Evolutionary conservation across 2,329 filamentous ascomycete species (phyloP).

Genomic region (Hyphodiscus sp.): DNA sequence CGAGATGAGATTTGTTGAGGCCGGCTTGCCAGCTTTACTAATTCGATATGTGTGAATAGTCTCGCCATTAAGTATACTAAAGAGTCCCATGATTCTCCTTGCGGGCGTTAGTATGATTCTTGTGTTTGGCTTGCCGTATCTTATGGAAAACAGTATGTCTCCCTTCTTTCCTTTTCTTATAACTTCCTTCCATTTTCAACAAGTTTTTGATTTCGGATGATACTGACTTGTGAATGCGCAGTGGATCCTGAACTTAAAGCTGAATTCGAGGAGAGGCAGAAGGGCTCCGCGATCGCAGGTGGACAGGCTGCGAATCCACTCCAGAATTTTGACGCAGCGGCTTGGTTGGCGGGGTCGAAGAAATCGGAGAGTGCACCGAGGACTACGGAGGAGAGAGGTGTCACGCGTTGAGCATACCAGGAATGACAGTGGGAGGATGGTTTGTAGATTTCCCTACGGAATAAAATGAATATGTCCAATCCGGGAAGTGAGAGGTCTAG

Average conservation of each 20-base stretch:
- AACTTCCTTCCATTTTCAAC: background rate
- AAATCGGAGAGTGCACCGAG: slow-evolving; percentile 10
- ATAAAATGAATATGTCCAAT: too few species aligned
- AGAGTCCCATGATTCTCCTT: slow-evolving; percentile 96
- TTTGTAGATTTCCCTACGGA: too few species aligned
- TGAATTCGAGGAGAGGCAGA: slow-evolving; percentile 88
- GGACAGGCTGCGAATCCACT: slow-evolving; percentile 42
- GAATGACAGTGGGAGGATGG: too few species aligned
- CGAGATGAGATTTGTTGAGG: background rate
- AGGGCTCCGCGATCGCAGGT: slow-evolving; percentile 61
- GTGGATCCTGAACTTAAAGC: slow-evolving; percentile 96
- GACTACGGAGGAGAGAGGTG: background rate
- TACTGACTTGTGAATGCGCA: slow-evolving; percentile 33
- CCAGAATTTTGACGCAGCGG: slow-evolving; percentile 61
- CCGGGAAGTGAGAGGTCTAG: too few species aligned
- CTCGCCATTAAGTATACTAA: slow-evolving; percentile 73
- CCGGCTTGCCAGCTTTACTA: background rate
- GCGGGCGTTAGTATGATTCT: slow-evolving; percentile 74
- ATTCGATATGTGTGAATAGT: slow-evolving; percentile 40
- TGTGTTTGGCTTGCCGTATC: slow-evolving; percentile 88
- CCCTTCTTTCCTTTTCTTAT: background rate
- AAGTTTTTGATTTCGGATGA: background rate
- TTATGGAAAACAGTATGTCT: slow-evolving; percentile 87
- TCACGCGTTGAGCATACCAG: background rate
- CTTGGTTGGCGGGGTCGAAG: slow-evolving; percentile 55